Evolutionary conservation across 2,329 filamentous ascomycete species (phyloP), one percentile per base, ranked within the genome.

Genomic region (Knufia fluminis): DNA sequence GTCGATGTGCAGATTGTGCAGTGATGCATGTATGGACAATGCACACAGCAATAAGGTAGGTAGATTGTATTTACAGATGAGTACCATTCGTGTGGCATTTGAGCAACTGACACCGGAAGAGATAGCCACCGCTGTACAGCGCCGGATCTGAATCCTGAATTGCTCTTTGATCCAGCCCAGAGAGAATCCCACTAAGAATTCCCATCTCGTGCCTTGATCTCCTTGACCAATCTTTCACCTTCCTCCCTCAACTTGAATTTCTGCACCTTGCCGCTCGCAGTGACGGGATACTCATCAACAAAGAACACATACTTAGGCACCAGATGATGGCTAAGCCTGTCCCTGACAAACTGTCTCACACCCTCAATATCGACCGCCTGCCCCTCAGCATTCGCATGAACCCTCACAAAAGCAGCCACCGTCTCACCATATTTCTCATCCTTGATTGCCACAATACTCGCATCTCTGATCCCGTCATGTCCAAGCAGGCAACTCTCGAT

Each of bases 251-350:
- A 66, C 70, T 36, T 42, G 26, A 41, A 55, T 71, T 97, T 96
- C 70, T 95, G 88, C 49, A 97, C 90, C 78, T 98, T 98, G 20
- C 91, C 91, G 64, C 88, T 95, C 4, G 89, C 86, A 31, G 92
- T 98, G 76, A 95, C 96, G 17, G 91, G 91, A 64, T 86, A 94
- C n/a, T 81, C 78, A 1, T 82, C 75, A 0, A 86, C 74, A 77
- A 86, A 95, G 63, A 95, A 95, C n/a, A 97, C 77, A 63, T 91
- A 80, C 67, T 86, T 92, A 0, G 91, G 91, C 46, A 86, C 86
- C 31, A 83, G 65, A 62, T 96, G 79, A 66, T 91, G 86, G 56
- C 79, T 80, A 54, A 97, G 65, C 44, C 75, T 78, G 50, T 73
- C 69, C 42, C 76, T 70, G 2, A 96, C 88, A 86, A 86, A 96